Evolutionary conservation across 345 rosid species (phyloP).

Genomic region (Trapa incisa): DNA sequence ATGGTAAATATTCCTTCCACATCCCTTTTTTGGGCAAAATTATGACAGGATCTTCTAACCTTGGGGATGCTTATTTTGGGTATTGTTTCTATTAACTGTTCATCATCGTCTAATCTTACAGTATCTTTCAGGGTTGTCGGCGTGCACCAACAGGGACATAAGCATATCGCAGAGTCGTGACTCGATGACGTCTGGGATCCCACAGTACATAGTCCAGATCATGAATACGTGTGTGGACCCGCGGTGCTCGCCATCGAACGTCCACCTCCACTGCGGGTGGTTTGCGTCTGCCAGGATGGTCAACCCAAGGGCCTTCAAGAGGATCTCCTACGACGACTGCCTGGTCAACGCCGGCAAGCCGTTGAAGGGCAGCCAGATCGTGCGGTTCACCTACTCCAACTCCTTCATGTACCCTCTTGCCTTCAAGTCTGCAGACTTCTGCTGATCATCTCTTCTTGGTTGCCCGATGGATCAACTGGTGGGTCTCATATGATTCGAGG

Average conservation of each 20-base stretch:
- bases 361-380: slow-evolving; percentile 25
- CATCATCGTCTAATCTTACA: too few relatives aligned
- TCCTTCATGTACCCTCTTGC: slow-evolving; percentile 41
- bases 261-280: slow-evolving; percentile 48
- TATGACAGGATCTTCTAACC: too few relatives aligned
- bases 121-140: slow-evolving; percentile 12
- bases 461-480: too few relatives aligned
- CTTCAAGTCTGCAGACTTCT: slow-evolving; percentile 38
- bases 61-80: too few relatives aligned
- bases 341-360: slow-evolving; percentile 38
- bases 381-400: slow-evolving; percentile 45
- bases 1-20: slow-evolving; percentile 18
- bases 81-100: too few relatives aligned
- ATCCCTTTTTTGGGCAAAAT: neutral
- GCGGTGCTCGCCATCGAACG: slow-evolving; percentile 31
- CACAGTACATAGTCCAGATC: slow-evolving; percentile 44
- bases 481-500: too few relatives aligned
- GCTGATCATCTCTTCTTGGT: slow-evolving; percentile 5
- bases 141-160: slow-evolving; percentile 30
- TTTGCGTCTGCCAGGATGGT: slow-evolving; percentile 46
- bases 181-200: slow-evolving; percentile 32
- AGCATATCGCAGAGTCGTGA: slow-evolving; percentile 45
- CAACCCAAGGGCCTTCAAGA: slow-evolving; percentile 36
- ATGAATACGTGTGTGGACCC: slow-evolving; percentile 29
- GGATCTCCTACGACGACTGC: slow-evolving; percentile 45